Conservation (phyloP, 2,329 filamentous ascomycete genomes). For the Diaporthe caulivora region DNA sequence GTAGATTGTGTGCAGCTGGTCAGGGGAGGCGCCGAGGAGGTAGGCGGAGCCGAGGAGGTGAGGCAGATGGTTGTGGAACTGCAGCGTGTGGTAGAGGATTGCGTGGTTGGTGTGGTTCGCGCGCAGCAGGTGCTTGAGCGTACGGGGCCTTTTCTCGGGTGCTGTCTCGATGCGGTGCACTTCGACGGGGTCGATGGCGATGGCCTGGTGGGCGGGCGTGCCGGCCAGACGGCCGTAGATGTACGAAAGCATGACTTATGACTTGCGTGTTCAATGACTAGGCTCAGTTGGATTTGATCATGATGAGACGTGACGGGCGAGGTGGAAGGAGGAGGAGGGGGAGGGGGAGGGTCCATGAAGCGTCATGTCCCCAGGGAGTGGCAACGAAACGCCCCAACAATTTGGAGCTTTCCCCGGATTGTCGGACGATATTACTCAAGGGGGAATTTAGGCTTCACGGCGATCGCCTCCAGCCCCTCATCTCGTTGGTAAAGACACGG, state of each 20-base stretch:
- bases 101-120: slow-evolving; percentile 93
- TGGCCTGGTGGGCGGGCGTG: slow-evolving; percentile 48
- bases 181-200: slow-evolving; percentile 75
- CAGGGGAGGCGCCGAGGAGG: slow-evolving; percentile 79
- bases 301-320: too few species aligned
- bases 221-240: slow-evolving; percentile 48
- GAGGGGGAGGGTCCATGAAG: neutral
- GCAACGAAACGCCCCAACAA: slow-evolving; percentile 22
- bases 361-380: neutral
- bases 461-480: slow-evolving; percentile 10
- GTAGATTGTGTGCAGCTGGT: slow-evolving; percentile 84
- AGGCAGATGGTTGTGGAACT: slow-evolving; percentile 85
- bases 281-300: neutral
- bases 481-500: neutral
- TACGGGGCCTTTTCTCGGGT: slow-evolving; percentile 82
- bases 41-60: slow-evolving; percentile 90
- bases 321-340: neutral
- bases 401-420: slow-evolving; percentile 27
- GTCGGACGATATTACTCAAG: slow-evolving; percentile 8
- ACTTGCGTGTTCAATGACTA: neutral
- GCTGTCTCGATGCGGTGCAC: slow-evolving; percentile 84
- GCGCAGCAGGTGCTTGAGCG: slow-evolving; percentile 89
- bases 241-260: slow-evolving; percentile 46
- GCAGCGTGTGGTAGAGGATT: slow-evolving; percentile 80
- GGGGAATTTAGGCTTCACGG: slow-evolving; percentile 6